Conservation (phyloP, 2,329 filamentous ascomycete genomes). For the Aspergillus arachidicola region DNA sequence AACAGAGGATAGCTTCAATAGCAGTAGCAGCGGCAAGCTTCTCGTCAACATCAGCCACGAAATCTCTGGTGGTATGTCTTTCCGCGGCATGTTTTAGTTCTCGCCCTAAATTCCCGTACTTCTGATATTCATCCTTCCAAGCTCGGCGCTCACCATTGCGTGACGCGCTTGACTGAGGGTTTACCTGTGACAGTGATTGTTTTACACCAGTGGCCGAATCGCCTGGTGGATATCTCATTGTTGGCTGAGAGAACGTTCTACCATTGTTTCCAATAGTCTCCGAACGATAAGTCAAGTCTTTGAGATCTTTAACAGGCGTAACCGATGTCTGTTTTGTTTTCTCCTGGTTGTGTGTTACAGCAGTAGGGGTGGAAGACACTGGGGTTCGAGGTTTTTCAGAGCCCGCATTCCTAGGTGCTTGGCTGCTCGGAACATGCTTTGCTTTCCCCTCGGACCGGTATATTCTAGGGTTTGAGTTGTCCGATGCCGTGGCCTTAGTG, state of each 20-base stretch:
- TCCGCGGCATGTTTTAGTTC: constrained; percentile 50
- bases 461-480: constrained; percentile 19
- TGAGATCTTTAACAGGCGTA: constrained; percentile 49
- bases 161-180: constrained; percentile 23
- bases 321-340: constrained; percentile 32
- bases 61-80: constrained; percentile 35
- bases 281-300: constrained; percentile 39
- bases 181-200: constrained; percentile 31
- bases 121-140: constrained; percentile 48
- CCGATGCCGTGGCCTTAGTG: constrained; percentile 15
- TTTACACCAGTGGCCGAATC: constrained; percentile 28
- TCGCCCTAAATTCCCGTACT: constrained; percentile 46
- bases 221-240: constrained; percentile 32
- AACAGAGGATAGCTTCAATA: constrained; percentile 51
- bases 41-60: constrained; percentile 32
- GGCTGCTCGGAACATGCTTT: constrained; percentile 28
- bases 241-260: constrained; percentile 39
- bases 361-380: constrained; percentile 33
- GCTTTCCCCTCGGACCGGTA: constrained; percentile 19
- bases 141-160: constrained; percentile 41
- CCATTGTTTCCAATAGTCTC: constrained; percentile 44
- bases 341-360: constrained; percentile 33
- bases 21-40: constrained; percentile 43
- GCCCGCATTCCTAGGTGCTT: constrained; percentile 28
- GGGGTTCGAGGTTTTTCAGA: constrained; percentile 42